Conservation (phyloP, 306 rosid species). For the Cucumis melo region DNA sequence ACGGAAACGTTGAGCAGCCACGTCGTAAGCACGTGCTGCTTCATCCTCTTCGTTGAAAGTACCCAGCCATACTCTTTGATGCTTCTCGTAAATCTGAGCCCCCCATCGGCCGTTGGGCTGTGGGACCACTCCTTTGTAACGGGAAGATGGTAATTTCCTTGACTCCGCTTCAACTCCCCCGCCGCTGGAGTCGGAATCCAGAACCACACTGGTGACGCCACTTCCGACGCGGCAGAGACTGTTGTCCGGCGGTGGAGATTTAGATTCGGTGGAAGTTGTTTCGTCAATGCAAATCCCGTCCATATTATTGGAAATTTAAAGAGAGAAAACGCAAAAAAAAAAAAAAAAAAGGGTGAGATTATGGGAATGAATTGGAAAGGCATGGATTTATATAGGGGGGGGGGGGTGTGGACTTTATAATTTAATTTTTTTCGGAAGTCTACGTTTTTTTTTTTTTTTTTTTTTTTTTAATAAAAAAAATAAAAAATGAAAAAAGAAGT, state of each 20-base stretch:
- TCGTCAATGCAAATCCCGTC: constrained; percentile 49
- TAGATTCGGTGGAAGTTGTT: constrained; percentile 61
- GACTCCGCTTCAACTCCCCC: constrained; percentile 62
- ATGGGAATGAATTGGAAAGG: not conserved
- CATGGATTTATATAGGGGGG: not conserved
- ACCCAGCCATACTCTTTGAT: constrained; percentile 94
- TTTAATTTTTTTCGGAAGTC: not conserved
- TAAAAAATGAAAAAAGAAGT: not conserved
- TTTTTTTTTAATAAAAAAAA: too few species aligned
- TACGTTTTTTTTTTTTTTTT: not conserved
- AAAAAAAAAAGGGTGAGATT: constrained; percentile 1
- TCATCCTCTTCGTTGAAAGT: constrained; percentile 88
- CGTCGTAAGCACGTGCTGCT: constrained; percentile 82
- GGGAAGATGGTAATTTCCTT: constrained; percentile 68
- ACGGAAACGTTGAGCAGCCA: constrained; percentile 78
- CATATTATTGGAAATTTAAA: constrained; percentile 18
- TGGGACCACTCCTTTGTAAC: constrained; percentile 92
- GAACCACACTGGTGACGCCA: constrained; percentile 39
- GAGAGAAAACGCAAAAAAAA: not conserved
- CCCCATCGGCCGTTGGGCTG: constrained; percentile 99
- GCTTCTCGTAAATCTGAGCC: constrained; percentile 98
- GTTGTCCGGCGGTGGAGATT: constrained; percentile 20
- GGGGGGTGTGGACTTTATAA: constrained; percentile 2
- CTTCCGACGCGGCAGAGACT: constrained; percentile 64
- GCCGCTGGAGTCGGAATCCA: constrained; percentile 28